A percentile compares a stretch with the other conserved stretches of the same genome.
phyloP scores from a whole-genome alignment of 495 filamentous ascomycete species.

The Xanthoparmelia taractica region DNA sequence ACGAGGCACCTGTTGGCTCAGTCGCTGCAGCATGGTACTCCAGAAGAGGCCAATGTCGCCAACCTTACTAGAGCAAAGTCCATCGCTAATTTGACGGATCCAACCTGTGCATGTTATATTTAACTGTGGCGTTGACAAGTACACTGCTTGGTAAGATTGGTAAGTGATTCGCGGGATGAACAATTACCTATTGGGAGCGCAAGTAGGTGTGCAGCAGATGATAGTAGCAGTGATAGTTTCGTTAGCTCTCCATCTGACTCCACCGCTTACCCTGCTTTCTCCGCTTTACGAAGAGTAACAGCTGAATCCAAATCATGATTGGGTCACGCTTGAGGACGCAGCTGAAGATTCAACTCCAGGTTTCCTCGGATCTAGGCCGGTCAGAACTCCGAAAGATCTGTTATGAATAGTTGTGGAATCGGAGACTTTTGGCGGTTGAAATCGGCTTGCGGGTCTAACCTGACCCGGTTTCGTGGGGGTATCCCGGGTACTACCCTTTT shows the following conservation, averaged over 20 bases:
- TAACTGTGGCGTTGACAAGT: background rate
- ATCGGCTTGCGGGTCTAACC: background rate
- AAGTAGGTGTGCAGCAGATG: background rate
- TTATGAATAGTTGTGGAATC: background rate
- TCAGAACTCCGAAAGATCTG: background rate
- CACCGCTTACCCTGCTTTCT: background rate
- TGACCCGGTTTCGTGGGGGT: background rate
- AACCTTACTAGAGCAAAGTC: background rate
- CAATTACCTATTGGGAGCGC: background rate
- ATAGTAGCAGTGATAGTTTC: background rate
- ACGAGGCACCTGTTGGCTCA: background rate
- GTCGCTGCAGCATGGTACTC: background rate
- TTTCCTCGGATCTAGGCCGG: background rate
- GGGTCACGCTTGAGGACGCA: background rate
- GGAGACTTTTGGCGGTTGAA: background rate
- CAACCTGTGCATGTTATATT: background rate
- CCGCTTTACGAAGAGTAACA: background rate
- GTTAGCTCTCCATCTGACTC: background rate
- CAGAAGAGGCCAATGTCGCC: background rate
- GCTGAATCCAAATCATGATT: background rate
- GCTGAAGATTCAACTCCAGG: background rate
- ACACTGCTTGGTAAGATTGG: background rate
- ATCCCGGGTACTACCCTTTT: background rate
- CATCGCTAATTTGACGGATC: background rate
- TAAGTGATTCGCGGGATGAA: background rate